Evolutionary conservation across 176 grass and related monocot species (phyloP), one percentile per base, ranked within the genome.

Genomic region (Chrysopogon serrulatus): DNA sequence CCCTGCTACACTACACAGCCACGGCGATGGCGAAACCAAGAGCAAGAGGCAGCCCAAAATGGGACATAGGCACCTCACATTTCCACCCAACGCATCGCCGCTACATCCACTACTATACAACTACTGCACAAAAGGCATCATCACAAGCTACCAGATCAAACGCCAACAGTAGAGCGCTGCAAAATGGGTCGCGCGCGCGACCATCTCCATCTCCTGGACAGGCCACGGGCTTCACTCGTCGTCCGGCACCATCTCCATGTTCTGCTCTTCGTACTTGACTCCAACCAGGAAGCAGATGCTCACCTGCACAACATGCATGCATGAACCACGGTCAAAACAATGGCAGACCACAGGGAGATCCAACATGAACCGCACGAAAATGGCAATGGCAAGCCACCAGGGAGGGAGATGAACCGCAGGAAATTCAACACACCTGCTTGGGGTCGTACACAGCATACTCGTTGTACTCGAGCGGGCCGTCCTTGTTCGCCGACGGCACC

Each of bases 181-280:
- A 79, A 36, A 80, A 49, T 53, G 47, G 15, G 41, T 33, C 67
- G 49, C 14, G 5, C 15, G 48, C n/a, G 27, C n/a, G 6, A 17
- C 40, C 12, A 70, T 39, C n/a, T n/a, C n/a, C 8, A 10, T 30
- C 19, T n/a, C 40, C n/a, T 18, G 5, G 3, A 9, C 61, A 34
- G 6, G 28, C 45, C 32, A 57, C 62, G 21, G 18, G 5, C 57
- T 83, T 90, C 85, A 65, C 61, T 90, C 85, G 10, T 56, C 84
- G 30, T 45, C 82, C 27, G 68, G 64, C 47, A 80, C 89, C 82
- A 90, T 18, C 57, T 93, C 96, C 89, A 92, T 78, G 76, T 87
- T 90, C 89, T 90, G 82, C 83, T 95, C 93, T 76, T 98, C 87
- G 67, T 95, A 93, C 89, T 80, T 95, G 72, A 98, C 91, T 1